Base-by-base conservation (phyloP, 1,284 basidiomycete genomes). In the Flammula alnicola region DNA sequence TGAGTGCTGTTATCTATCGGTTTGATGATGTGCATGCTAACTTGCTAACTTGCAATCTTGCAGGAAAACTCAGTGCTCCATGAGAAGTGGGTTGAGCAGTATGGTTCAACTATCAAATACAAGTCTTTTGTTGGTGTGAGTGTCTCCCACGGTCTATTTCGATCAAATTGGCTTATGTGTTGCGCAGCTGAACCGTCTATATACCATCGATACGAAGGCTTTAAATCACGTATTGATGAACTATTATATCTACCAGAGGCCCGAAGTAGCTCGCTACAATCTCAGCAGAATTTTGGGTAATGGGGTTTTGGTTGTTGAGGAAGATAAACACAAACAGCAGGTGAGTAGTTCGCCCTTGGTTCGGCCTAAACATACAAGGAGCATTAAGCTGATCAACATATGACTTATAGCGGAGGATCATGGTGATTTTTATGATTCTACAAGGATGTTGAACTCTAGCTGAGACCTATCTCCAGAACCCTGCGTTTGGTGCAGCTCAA, bases 381-480 rank as follows among this genome's bases (percentile, higher is more conserved):
- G n/a, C n/a, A n/a, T n/a, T n/a, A n/a, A n/a, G n/a, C n/a, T n/a
- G n/a, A n/a, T n/a, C n/a, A n/a, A n/a, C n/a, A n/a, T n/a, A n/a
- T n/a, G n/a, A n/a, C 27, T 33, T 38, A 1, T 32, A 76, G 72
- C 64, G 74, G 37, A 70, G 60, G 51, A 66, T 76, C 26, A 75
- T 77, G 74, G 78, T 75, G 45, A 36, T 42, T 2, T 25, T 5
- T 29, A 23, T 10, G 20, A 30, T 26, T 9, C 37, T 4, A 20
- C 25, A 5, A 12, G 5, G 4, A n/a, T 29, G 8, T 14, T 31
- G 12, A 31, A 22, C 7, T 22, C 5, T 41, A 26, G 44, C 10
- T n/a, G 91, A 93, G 63, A 93, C n/a, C 92, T 10, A 14, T 27
- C 8, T 14, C n/a, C 46, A 80, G 82, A 85, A 83, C 55, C 83